Conservation (phyloP, 2,329 filamentous ascomycete genomes). For the Aspergillaceae sp. region DNA sequence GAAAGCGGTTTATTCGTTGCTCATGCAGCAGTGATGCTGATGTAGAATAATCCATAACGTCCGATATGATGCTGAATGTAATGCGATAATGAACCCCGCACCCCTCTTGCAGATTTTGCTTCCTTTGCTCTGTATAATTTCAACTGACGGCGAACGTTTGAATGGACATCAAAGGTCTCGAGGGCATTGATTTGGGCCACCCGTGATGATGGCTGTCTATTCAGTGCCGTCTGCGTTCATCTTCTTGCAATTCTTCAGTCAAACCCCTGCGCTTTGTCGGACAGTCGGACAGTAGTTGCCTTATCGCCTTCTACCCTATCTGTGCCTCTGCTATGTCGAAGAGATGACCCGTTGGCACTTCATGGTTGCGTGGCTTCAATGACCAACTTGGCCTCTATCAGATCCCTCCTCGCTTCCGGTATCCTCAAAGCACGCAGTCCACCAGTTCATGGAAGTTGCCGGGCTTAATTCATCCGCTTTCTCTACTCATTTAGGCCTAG, state of each 20-base stretch:
- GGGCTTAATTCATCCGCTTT: constrained; percentile 18
- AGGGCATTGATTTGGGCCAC: constrained; percentile 18
- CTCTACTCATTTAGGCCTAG: constrained; percentile 33
- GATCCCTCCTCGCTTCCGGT: constrained; percentile 24
- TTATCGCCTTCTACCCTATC: constrained; percentile 54
- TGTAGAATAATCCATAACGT: no score
- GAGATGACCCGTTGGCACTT: constrained; percentile 24
- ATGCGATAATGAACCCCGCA: neutral
- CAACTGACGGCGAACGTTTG: no score
- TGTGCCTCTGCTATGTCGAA: constrained; percentile 37
- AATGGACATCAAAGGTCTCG: no score
- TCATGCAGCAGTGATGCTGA: neutral
- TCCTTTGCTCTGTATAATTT: no score
- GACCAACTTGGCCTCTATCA: constrained; percentile 24
- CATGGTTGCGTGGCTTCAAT: constrained; percentile 22
- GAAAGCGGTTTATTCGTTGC: neutral
- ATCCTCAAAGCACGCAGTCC: constrained; percentile 16
- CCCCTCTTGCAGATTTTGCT: neutral
- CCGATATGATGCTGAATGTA: no score
- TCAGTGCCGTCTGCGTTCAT: constrained; percentile 38
- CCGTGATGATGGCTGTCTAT: constrained; percentile 17
- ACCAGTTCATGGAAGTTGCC: constrained; percentile 29
- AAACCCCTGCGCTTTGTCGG: constrained; percentile 49
- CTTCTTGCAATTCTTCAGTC: constrained; percentile 57
- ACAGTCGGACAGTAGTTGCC: constrained; percentile 53